Percentiles rank a stretch among this genome's conserved stretches.
These are phyloP conservation scores for Lolium rigidum DNA, from an alignment of 176 grass and related monocot species.

Conservation along the genomic window DNA sequence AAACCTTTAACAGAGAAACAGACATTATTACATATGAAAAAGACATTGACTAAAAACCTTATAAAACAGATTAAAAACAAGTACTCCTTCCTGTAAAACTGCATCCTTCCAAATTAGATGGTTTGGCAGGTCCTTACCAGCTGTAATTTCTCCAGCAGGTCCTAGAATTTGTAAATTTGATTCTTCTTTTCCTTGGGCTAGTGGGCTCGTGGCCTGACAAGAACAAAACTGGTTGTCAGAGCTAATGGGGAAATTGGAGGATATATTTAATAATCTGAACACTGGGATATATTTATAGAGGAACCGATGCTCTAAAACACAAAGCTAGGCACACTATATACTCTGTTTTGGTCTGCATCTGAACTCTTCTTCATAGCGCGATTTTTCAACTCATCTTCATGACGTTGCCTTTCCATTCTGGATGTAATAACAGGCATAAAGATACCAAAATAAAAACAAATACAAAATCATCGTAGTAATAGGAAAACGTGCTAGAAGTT, in stretches of 20 bases:
- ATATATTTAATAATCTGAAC: background rate
- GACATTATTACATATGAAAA: slow-evolving; percentile 16
- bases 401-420: slow-evolving; percentile 89
- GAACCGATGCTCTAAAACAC: background rate
- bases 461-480: slow-evolving; percentile 5
- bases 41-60: background rate
- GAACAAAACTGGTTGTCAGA: slow-evolving; percentile 8
- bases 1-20: slow-evolving; percentile 62
- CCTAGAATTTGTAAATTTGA: slow-evolving; percentile 82
- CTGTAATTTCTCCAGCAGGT: slow-evolving; percentile 81
- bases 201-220: slow-evolving; percentile 71
- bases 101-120: background rate
- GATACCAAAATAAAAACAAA: slow-evolving; percentile 5
- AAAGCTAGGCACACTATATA: slow-evolving; percentile 34
- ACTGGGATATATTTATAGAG: background rate
- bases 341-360: slow-evolving; percentile 62
- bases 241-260: background rate
- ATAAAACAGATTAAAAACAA: background rate
- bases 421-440: background rate
- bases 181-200: slow-evolving; percentile 52
- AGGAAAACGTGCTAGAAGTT: background rate
- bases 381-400: slow-evolving; percentile 79
- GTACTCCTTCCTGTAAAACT: background rate
- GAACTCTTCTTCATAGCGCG: slow-evolving; percentile 65
- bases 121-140: slow-evolving; percentile 49